These are phyloP conservation scores for Daldinia sp. DNA, from an alignment of 2,329 filamentous ascomycete genomes.

Conservation along the genomic window DNA sequence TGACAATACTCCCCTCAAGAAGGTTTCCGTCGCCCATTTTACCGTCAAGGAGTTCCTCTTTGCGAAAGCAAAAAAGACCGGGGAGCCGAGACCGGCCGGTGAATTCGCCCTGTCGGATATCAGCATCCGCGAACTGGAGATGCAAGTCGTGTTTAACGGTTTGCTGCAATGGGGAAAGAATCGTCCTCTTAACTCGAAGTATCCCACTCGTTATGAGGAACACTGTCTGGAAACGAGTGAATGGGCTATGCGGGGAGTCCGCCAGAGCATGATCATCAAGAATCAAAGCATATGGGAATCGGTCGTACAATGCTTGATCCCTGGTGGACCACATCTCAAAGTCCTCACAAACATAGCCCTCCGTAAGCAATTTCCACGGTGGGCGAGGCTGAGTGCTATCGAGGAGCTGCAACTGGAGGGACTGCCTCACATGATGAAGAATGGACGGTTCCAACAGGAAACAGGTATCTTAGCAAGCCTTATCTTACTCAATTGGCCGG, in stretches of 20 bases:
- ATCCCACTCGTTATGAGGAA: constrained; percentile 33
- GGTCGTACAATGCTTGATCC: constrained; percentile 32
- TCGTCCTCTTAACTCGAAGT: constrained; percentile 1
- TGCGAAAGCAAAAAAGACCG: constrained; percentile 25
- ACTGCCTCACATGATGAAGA: not conserved
- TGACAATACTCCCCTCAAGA: constrained; percentile 30
- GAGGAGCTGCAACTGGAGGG: not conserved
- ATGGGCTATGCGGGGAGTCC: constrained; percentile 15
- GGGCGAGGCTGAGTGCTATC: constrained; percentile 27
- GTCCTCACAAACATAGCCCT: constrained; percentile 17
- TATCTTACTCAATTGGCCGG: constrained; percentile 35
- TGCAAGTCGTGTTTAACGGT: constrained; percentile 39
- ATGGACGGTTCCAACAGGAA: not conserved
- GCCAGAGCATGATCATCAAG: constrained; percentile 24
- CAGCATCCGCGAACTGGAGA: constrained; percentile 28
- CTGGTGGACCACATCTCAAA: constrained; percentile 15
- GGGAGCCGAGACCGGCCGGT: constrained; percentile 34
- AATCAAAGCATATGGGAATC: constrained; percentile 24
- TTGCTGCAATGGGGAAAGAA: constrained; percentile 28
- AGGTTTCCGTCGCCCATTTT: constrained; percentile 45
- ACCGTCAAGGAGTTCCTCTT: constrained; percentile 49
- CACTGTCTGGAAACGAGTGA: constrained; percentile 34
- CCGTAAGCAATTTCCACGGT: constrained; percentile 19
- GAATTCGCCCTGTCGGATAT: constrained; percentile 43
- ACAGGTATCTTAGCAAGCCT: constrained; percentile 32